Evolutionary conservation across 768 basidiomycete species (phyloP).

Genomic region (Rhodotorula graminis): DNA sequence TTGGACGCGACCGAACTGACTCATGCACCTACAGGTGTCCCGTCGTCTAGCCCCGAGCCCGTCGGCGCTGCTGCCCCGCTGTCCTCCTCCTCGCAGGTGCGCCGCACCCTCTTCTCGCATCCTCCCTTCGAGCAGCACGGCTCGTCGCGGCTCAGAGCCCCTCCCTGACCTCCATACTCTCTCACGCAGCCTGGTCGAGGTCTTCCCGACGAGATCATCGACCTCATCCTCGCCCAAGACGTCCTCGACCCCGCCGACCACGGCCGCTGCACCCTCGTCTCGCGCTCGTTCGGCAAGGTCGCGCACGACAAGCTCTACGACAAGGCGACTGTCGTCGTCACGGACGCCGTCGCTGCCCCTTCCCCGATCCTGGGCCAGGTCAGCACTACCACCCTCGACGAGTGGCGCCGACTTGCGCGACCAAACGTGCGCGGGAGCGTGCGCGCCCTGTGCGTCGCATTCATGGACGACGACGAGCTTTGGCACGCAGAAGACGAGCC

Average conservation of each 20-base stretch:
- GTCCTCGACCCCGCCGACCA: not conserved
- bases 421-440: no score
- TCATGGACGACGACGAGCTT: no score
- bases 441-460: no score
- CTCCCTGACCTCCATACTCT: no score
- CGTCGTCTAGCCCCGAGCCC: not conserved
- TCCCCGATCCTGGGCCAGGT: not conserved
- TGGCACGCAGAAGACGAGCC: no score
- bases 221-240: not conserved
- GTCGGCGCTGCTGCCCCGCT: fast-evolving
- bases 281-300: not conserved
- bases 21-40: not conserved
- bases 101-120: no score
- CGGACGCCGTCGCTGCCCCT: not conserved
- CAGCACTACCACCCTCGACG: no score
- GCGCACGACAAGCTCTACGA: not conserved
- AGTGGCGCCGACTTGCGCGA: no score
- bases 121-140: no score
- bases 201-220: not conserved
- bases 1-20: no score
- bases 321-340: fast-evolving
- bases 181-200: not conserved
- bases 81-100: not conserved
- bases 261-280: not conserved
- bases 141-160: no score